These are phyloP conservation scores for Coemansia sp. DNA, from an alignment of 192 early-diverging fungal species.

Conservation along the genomic window DNA sequence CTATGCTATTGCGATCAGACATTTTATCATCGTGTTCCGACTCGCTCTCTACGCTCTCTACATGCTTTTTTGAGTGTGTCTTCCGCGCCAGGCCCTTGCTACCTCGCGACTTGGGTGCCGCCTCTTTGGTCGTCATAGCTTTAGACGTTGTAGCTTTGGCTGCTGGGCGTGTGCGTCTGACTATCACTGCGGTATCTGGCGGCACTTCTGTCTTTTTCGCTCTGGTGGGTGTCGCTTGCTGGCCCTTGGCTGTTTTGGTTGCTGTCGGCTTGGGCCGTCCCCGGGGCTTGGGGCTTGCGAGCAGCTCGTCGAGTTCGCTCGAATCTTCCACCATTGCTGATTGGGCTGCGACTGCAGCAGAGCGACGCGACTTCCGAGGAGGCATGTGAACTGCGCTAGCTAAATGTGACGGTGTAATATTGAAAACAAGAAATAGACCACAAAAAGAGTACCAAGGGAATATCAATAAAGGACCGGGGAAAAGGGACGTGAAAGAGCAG, in stretches of 20 bases:
- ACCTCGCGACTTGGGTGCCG: slow-evolving; percentile 8
- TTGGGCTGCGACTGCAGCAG: slow-evolving; percentile 9
- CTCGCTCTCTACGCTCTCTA: not conserved
- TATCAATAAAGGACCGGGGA: slow-evolving; percentile 8
- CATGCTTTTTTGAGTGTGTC: not conserved
- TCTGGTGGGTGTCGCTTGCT: not conserved
- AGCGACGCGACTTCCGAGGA: slow-evolving; percentile 16
- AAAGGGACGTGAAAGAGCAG: slow-evolving; percentile 7
- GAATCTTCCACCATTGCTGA: slow-evolving; percentile 8
- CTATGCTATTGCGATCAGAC: not conserved
- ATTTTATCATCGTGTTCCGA: not conserved
- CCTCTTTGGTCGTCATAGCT: slow-evolving; percentile 1
- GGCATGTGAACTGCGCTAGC: slow-evolving; percentile 9
- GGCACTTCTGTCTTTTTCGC: slow-evolving; percentile 10
- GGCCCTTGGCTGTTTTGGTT: not conserved
- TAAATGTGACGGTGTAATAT: not conserved
- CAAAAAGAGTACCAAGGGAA: slow-evolving; percentile 1
- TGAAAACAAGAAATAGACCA: not conserved
- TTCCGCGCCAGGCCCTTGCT: slow-evolving; percentile 3
- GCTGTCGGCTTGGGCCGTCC: not conserved
- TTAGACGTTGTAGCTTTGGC: not conserved
- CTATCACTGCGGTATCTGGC: slow-evolving; percentile 25
- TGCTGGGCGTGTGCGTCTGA: slow-evolving; percentile 19
- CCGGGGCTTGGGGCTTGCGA: not conserved
- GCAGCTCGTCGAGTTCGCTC: not conserved